Percentiles rank a stretch among this genome's conserved stretches.
These are phyloP conservation scores for Mortierella sp. DNA, from an alignment of 371 early-diverging fungal genomes.

Conservation along the genomic window DNA sequence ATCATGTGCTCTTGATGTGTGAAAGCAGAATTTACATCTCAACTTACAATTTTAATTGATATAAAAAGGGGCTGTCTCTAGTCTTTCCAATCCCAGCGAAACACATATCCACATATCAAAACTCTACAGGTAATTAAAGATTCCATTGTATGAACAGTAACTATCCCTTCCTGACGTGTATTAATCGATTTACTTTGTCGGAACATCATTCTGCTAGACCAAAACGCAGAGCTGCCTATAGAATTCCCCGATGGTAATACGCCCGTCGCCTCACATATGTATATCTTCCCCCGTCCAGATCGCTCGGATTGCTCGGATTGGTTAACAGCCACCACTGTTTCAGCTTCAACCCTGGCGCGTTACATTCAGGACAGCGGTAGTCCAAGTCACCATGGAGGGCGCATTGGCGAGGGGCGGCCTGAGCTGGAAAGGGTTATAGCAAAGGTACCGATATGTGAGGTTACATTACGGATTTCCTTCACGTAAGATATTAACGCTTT, in stretches of 20 bases:
- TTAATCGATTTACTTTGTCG: not conserved
- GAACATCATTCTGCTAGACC: not conserved
- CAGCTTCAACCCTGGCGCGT: constrained; percentile 51
- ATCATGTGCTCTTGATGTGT: not conserved
- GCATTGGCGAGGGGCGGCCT: constrained; percentile 53
- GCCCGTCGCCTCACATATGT: constrained; percentile 74
- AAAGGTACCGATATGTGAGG: constrained; percentile 51
- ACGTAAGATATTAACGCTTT: no score
- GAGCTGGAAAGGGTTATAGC: constrained; percentile 66
- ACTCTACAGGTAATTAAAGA: constrained; percentile 28
- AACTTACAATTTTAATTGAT: not conserved
- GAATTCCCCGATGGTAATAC: constrained; percentile 85
- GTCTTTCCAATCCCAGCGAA: constrained; percentile 79
- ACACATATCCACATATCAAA: constrained; percentile 63
- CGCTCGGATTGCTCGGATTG: constrained; percentile 60
- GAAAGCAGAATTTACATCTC: not conserved
- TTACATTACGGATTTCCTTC: not conserved
- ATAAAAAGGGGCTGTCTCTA: constrained; percentile 73
- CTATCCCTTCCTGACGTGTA: no score
- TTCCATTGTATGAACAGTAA: not conserved
- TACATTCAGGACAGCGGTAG: constrained; percentile 41
- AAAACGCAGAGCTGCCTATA: constrained; percentile 68
- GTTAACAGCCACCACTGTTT: constrained; percentile 62
- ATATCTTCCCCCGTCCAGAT: constrained; percentile 57
- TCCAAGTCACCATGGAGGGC: constrained; percentile 23